These are phyloP conservation scores for Tremellales sp. DNA, from an alignment of 1,284 basidiomycete species.

Conservation along the genomic window DNA sequence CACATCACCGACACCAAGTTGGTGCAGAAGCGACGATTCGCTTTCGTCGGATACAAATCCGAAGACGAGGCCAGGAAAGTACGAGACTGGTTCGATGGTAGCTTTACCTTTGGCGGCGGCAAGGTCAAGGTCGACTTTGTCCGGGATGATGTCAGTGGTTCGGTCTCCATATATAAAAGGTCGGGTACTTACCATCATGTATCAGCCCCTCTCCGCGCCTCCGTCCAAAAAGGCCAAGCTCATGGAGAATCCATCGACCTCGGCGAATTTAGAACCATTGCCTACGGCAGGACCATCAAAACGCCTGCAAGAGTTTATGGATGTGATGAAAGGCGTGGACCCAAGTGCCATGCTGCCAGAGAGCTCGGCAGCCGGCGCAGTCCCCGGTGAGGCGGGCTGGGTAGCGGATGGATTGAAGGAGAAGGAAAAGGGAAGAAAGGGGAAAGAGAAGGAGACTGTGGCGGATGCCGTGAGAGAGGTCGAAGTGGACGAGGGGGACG, in stretches of 20 bases:
- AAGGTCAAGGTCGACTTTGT: constrained; percentile 73
- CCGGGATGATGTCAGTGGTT: constrained; percentile 57
- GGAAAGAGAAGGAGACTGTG: constrained; percentile 53
- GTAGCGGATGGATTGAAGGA: constrained; percentile 33
- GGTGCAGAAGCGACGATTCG: constrained; percentile 78
- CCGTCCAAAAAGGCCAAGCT: constrained; percentile 52
- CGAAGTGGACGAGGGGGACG: constrained; percentile 60
- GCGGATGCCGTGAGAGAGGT: no score
- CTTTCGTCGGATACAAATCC: constrained; percentile 86
- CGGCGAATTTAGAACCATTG: no score
- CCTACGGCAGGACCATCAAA: constrained; percentile 56
- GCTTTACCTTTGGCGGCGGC: constrained; percentile 68
- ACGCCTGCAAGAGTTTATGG: constrained; percentile 56
- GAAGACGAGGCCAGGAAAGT: constrained; percentile 71
- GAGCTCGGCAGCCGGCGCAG: constrained; percentile 7
- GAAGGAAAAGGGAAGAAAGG: constrained; percentile 62
- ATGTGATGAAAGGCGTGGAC: constrained; percentile 47
- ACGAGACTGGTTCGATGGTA: constrained; percentile 78
- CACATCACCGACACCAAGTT: constrained; percentile 82
- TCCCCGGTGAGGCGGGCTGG: constrained; percentile 33
- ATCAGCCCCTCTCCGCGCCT: not conserved
- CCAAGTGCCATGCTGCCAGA: constrained; percentile 51
- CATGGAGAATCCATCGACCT: not conserved
- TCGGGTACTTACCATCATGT: not conserved
- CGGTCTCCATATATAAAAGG: not conserved